These are phyloP conservation scores for Neurospora sp. DNA, from an alignment of 495 filamentous ascomycete species.

Conservation along the genomic window DNA sequence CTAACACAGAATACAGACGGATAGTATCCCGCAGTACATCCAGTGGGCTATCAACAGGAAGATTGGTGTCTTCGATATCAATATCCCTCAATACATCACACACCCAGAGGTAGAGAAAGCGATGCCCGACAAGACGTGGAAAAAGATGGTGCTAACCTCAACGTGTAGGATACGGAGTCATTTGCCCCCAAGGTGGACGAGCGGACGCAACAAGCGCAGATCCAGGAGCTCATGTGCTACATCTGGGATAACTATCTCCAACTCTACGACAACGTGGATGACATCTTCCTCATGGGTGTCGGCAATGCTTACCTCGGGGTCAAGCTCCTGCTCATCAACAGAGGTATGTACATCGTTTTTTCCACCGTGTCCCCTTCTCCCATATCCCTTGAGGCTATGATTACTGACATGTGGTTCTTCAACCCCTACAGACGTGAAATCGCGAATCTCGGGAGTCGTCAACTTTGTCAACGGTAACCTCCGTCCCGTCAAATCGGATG, in stretches of 20 bases:
- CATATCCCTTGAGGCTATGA: not conserved
- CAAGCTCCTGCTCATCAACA: constrained; percentile 56
- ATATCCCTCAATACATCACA: constrained; percentile 67
- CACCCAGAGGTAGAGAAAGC: constrained; percentile 34
- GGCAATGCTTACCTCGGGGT: constrained; percentile 66
- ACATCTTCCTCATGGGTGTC: constrained; percentile 76
- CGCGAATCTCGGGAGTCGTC: constrained; percentile 38
- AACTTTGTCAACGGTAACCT: constrained; percentile 54
- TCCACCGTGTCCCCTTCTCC: not conserved
- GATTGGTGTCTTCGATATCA: constrained; percentile 81
- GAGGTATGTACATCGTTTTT: constrained; percentile 36
- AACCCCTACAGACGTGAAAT: constrained; percentile 30
- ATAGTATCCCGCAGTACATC: constrained; percentile 67
- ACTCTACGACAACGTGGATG: constrained; percentile 49
- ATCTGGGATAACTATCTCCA: constrained; percentile 98
- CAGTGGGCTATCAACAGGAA: constrained; percentile 65
- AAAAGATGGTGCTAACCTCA: not conserved
- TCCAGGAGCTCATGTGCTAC: constrained; percentile 70
- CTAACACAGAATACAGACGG: constrained; percentile 50
- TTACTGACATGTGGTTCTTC: not conserved
- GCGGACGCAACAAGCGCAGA: constrained; percentile 39
- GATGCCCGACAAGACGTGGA: not conserved
- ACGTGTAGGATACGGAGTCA: constrained; percentile 20
- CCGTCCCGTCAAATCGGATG: constrained; percentile 56
- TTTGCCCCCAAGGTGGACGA: constrained; percentile 25